phyloP scores from a whole-genome alignment of 2,329 filamentous ascomycete species.

The Pseudogymnoascus sp. region DNA sequence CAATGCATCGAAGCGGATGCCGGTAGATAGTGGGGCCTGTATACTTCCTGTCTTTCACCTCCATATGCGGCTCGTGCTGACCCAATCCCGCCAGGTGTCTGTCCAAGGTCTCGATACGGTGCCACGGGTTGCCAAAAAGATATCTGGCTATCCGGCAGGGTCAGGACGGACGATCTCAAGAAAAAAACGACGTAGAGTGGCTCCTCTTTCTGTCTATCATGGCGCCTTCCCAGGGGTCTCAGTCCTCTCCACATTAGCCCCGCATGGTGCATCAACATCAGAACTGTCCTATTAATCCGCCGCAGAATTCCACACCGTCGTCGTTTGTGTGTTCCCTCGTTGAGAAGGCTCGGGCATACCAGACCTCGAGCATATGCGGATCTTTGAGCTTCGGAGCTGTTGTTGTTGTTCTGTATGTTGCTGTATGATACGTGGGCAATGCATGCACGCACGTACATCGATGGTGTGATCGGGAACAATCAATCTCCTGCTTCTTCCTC shows the following conservation, averaged over 20 bases:
- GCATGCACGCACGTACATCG: not conserved
- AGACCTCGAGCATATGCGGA: not conserved
- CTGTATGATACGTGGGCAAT: not conserved
- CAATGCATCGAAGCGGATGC: not conserved
- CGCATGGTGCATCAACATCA: not conserved
- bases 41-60: not conserved
- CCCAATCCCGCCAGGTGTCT: not conserved
- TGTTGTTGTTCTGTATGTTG: not conserved
- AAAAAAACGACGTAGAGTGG: not conserved
- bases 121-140: not conserved
- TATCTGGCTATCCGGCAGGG: not conserved
- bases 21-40: not conserved
- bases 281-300: not conserved
- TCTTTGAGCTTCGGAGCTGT: not conserved
- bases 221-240: not conserved
- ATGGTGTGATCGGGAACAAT: constrained; percentile 1
- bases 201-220: not conserved
- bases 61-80: not conserved
- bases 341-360: not conserved
- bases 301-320: not conserved
- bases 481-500: not conserved
- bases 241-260: not conserved
- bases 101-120: not conserved
- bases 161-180: not conserved
- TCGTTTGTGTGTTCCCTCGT: not conserved